Evolutionary conservation across 352 stramenopile genomes (phyloP).

Genomic region (Peronosclerospora sorghi): DNA sequence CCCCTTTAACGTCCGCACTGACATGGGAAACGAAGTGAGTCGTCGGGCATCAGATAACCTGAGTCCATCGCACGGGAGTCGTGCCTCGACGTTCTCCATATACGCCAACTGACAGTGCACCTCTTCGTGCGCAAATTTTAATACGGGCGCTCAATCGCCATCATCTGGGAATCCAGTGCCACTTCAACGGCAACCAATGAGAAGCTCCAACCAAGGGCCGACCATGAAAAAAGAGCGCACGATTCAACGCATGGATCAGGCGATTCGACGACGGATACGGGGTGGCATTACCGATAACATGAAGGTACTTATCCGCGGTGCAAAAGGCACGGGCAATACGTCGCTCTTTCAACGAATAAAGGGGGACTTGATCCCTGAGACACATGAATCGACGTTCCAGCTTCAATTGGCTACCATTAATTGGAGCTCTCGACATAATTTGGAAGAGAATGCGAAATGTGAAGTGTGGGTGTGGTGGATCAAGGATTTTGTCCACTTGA

Average conservation of each 20-base stretch:
- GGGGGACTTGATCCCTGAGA: conserved; percentile 53
- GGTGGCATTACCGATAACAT: conserved; percentile 87
- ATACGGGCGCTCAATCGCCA: conserved; percentile 12
- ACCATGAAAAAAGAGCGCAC: conserved; percentile 34
- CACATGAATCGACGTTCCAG: conserved; percentile 70
- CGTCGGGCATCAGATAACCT: conserved; percentile 14
- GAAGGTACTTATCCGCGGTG: conserved; percentile 82
- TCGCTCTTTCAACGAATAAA: conserved; percentile 80
- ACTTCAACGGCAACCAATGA: conserved; percentile 11
- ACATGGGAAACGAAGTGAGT: conserved; percentile 57
- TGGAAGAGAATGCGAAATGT: conserved; percentile 82
- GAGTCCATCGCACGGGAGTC: conserved; percentile 18
- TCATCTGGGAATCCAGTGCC: neutral
- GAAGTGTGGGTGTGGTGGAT: conserved; percentile 88
- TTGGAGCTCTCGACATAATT: conserved; percentile 52
- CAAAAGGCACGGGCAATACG: conserved; percentile 79
- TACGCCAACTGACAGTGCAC: conserved; percentile 17
- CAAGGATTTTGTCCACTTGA: conserved; percentile 33
- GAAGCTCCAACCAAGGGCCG: conserved; percentile 4
- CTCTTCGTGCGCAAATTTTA: conserved; percentile 37
- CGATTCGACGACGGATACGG: conserved; percentile 67
- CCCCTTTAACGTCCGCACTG: too few species aligned
- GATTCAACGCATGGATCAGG: conserved; percentile 78
- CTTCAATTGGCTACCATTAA: conserved; percentile 84
- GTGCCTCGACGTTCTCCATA: conserved; percentile 15